Evolutionary conservation across 208 protist species (phyloP).

Genomic region (Leishmania mexicana): DNA sequence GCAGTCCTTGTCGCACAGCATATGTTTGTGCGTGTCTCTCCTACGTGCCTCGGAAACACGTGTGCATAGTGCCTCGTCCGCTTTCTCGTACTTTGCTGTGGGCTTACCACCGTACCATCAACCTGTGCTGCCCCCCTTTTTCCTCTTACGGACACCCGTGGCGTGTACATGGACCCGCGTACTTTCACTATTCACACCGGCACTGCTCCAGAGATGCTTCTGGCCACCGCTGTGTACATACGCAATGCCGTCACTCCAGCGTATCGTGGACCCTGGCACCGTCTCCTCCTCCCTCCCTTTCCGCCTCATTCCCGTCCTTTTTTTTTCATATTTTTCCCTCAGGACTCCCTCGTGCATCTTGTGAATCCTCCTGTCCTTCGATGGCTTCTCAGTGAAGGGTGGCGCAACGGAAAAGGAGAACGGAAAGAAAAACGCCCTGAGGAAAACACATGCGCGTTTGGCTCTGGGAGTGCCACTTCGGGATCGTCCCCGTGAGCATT

Average conservation of each 20-base stretch:
- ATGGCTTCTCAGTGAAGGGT: constrained; percentile 4
- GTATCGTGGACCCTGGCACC: too few species aligned
- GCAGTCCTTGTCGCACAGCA: not conserved
- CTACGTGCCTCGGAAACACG: not conserved
- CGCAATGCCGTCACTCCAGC: too few species aligned
- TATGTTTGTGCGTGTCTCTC: not conserved
- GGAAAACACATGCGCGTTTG: not conserved
- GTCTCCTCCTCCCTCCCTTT: not conserved
- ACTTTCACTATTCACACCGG: not conserved
- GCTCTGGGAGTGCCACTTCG: not conserved
- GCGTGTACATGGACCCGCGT: not conserved
- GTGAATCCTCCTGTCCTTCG: not conserved
- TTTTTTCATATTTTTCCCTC: not conserved
- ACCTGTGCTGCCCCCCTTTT: not conserved
- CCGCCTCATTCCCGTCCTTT: not conserved
- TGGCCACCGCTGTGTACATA: not conserved
- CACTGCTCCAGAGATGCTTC: not conserved
- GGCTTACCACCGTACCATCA: not conserved
- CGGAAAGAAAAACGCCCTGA: not conserved
- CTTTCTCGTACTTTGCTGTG: not conserved
- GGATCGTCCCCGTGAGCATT: not conserved
- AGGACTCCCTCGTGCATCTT: not conserved
- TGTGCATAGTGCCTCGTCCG: not conserved
- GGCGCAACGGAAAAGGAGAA: too few species aligned
- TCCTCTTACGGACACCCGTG: not conserved